Base-by-base conservation (phyloP, 2,329 filamentous ascomycete species). In the Curvularia sp. region DNA sequence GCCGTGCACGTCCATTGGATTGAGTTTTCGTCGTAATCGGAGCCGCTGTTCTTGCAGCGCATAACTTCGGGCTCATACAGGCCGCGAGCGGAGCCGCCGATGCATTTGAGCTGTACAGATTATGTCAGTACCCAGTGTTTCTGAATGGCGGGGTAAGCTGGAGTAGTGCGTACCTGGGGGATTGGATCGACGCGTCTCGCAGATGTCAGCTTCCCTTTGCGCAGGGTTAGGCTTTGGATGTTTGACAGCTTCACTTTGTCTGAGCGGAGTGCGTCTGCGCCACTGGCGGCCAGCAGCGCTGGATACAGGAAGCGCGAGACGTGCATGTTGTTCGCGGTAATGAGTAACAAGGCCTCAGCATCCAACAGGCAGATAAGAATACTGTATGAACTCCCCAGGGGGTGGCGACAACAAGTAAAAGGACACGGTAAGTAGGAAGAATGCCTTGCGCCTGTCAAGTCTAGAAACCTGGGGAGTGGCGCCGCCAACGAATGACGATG, bases 1-100 rank as follows among this genome's bases (percentile, higher is more conserved):
- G 87, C 85, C n/a, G 86, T 87, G 79, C 94, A 99, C 28, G 91
- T 91, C 94, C 94, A 99, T 79, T 97, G 89, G 38, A 97, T 84
- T 74, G 97, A 90, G 77, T 95, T 88, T 60, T 87, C 86, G 62
- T 87, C 86, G 81, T 97, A 97, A 60, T 89, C 89, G 30, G 86
- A 82, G 60, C 94, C 95, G 60, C 89, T 84, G 80, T 98, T 98
- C 62, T 85, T 89, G 84, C 94, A 99, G 70, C 92, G 91, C 89
- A 98, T 91, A 12, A 89, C 81, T 67, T 96, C 90, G 61, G 96
- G 80, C 26, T 86, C 80, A 81, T 94, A 90, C 55, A 94, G 84
- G 39, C 84, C 81, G 57, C 79, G 77, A 53, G 82, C 81, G 8
- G 80, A 83, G 53, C 87, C 84, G 28, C 90, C 92, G 55, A 89